Evolutionary conservation across 2,329 filamentous ascomycete genomes (phyloP), one percentile per base, ranked within the genome.

Genomic region (Ceratocystiopsis sp.): DNA sequence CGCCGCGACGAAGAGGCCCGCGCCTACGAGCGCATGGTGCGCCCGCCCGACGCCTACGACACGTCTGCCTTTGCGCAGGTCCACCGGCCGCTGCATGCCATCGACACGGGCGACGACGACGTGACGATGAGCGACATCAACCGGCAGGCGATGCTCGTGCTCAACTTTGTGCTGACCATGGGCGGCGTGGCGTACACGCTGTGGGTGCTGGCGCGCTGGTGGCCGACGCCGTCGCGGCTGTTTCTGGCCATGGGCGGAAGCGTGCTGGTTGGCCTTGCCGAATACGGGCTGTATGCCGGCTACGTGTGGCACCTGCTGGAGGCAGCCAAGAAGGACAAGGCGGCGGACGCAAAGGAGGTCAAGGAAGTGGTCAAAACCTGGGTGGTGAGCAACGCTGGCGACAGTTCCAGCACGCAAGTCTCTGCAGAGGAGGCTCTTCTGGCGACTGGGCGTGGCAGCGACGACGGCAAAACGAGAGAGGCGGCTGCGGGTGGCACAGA

Each of bases 141-240:
- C 56, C 70, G 82, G n/a, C 84, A 91, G 54, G 63, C 91, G 45
- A 78, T 82, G 37, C 67, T 96, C 9, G 85, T 96, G 42, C 69
- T 93, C 53, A 98, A 96, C 58, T 85, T 96, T 41, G 63, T 95
- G 35, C 68, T 94, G 42, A 93, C 84, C 42, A 82, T 95, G 42
- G 64, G 89, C 3, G 84, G 87, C 38, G 82, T 81, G 41, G 80
- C 77, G 3, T 76, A 71, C 3, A 83, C 81, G 9, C 70, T 91
- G 33, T 91, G 83, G 84, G 68, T 86, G n/a, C 71, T 72, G 15
- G 80, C 80, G 1, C 68, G 77, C 41, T 83, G 81, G 69, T 89
- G 82, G 83, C 78, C 70, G 48, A 71, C 79, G 1, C 76, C 82
- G 0, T 69, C 75, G 37, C 65, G 84, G 21, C 55, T 91, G 47